Evolutionary conservation across 495 filamentous ascomycete genomes (phyloP).

Genomic region (Mytilinidion resinicola): DNA sequence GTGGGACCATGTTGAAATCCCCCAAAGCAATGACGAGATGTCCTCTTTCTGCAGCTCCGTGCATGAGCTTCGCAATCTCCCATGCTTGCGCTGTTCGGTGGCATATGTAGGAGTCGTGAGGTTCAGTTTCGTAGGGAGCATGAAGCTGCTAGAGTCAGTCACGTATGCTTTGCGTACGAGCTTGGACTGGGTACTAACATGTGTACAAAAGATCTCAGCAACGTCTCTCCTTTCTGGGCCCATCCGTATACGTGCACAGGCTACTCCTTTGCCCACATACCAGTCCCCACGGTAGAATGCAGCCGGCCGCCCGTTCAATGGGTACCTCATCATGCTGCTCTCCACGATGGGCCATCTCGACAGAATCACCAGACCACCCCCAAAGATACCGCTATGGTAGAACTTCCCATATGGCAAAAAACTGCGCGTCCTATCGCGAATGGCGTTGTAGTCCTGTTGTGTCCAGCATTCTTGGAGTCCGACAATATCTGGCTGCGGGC

Average conservation of each 20-base stretch:
- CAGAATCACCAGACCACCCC: conserved; percentile 85
- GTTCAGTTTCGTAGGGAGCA: conserved; percentile 77
- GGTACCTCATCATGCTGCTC: conserved; percentile 76
- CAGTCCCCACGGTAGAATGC: conserved; percentile 93
- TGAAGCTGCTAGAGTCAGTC: conserved; percentile 53
- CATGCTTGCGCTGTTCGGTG: conserved; percentile 94
- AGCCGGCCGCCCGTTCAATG: conserved; percentile 88
- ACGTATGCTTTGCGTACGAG: background rate
- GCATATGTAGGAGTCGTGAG: conserved; percentile 77
- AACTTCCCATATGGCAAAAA: conserved; percentile 92
- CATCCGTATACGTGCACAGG: conserved; percentile 71
- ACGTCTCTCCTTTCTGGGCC: conserved; percentile 61
- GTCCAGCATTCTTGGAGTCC: conserved; percentile 95
- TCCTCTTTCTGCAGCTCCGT: conserved; percentile 74
- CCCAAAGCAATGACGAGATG: conserved; percentile 80
- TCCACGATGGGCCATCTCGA: conserved; percentile 95
- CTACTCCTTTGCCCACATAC: conserved; percentile 93
- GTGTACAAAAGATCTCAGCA: conserved; percentile 91
- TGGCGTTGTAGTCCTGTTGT: conserved; percentile 77
- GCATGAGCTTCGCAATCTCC: conserved; percentile 89
- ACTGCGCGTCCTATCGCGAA: conserved; percentile 65
- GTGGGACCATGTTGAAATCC: conserved; percentile 92
- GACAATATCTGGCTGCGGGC: conserved; percentile 75
- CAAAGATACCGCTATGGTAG: conserved; percentile 83
- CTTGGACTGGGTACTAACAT: conserved; percentile 42